Evolutionary conservation across 176 grass and related monocot genomes (phyloP), one percentile per base, ranked within the genome.

Genomic region (Cenchrus purpureus): DNA sequence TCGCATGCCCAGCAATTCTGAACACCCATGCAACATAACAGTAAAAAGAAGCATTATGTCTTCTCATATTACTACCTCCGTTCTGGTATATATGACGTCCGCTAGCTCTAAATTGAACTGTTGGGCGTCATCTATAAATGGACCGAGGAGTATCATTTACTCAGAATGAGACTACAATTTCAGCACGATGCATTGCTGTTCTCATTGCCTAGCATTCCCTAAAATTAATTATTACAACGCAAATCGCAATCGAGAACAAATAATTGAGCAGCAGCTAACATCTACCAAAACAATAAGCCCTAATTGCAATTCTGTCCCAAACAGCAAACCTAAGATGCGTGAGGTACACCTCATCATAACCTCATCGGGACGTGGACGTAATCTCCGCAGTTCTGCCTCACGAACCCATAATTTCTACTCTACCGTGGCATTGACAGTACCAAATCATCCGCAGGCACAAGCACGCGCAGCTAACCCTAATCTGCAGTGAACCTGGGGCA

Each of bases 401-500:
- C 13, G 25, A 63, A 85, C 37, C 65, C 20, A 46, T 12, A 71
- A 15, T 6, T 19, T 55, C 11, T 31, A 82, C 20, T 19, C 28
- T 32, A 22, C 34, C 44, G 5, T 71, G 29, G 4, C 55, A 48
- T 4, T 71, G 29, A 77, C 11, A 20, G 12, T 7, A 28, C 31
- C 45, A 81, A 15, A 16, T 43, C 79, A 68, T 15, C 22, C 48
- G 9, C 13, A 69, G 7, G 19, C 20, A 62, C 62, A 81, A 70
- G 71, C 56, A 89, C 65, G 9, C 43, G 62, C 60, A 78, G 10
- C 49, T 9, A 72, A 90, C 73, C 88, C 88, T 83, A 86, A 73
- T 49, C 31, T 37, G n/a, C 34, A 6, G 4, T 40, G 11, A 85
- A 76, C 44, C 32, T 0, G n/a, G 54, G 32, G n/a, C n/a, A 5